Evolutionary conservation across 2,329 filamentous ascomycete genomes (phyloP), one percentile per base, ranked within the genome.

Genomic region (Periconia sp.): DNA sequence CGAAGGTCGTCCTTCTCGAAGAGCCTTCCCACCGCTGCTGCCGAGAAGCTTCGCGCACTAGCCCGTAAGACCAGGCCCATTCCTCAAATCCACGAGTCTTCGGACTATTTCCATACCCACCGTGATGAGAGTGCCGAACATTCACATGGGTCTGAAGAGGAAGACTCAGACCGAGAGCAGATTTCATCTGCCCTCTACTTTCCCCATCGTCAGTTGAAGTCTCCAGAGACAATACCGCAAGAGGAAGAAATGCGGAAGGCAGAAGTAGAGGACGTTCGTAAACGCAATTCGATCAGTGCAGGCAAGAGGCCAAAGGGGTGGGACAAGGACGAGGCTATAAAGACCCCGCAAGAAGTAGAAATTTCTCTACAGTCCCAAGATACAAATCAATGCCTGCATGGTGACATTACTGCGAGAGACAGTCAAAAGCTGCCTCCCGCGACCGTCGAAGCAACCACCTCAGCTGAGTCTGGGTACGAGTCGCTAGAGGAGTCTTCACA

Each of bases 131-230:
- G 37, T 28, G 43, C 41, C 43, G 59, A 61, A 18, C 59, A 33
- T 13, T 63, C 65, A 10, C 61, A 56, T 22, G 54, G 50, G 17
- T 69, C 66, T n/a, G 79, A 78, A 23, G 79, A 80, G 34, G 78
- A 82, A n/a, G 80, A 82, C 23, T 91, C 87, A 11, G 86, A 88
- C 44, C 85, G 88, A 65, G 89, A 94, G 67, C 89, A 92, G 68
- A 91, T 94, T 50, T 90, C 87, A n/a, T 92, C 88, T 22, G 89
- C 89, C 17, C 78, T 91, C 28, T 94, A 94, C 65, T 78, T 91
- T 34, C 89, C 89, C 29, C 89, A 92, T 73, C 84, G 89, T 57
- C 77, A 79, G 46, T 64, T 78, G 32, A 69, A 65, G 40, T 52
- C 70, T 19, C 61, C 72, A 8, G 73, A 76, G 30, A 69, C 71